A percentile compares a stretch with the other conserved stretches of the same genome.
Conservation (phyloP, 2,329 filamentous ascomycete genomes). For the Phoma sp. region DNA sequence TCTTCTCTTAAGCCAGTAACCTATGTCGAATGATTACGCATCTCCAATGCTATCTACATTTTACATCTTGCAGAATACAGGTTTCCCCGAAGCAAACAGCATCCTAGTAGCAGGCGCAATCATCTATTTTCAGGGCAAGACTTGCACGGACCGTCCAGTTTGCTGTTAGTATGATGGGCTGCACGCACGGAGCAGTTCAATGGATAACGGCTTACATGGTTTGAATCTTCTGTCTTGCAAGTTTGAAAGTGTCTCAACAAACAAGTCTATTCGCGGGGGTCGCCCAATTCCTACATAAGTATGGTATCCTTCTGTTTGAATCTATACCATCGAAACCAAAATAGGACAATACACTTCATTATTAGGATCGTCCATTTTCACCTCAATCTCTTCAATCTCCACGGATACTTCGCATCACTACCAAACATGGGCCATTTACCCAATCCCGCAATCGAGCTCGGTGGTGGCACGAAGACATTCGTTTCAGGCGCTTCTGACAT, state of each 20-base stretch:
- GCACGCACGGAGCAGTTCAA: not conserved
- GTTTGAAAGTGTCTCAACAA: not conserved
- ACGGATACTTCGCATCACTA: not conserved
- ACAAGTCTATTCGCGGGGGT: not conserved
- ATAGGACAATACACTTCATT: not conserved
- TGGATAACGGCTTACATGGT: not conserved
- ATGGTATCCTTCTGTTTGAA: not conserved
- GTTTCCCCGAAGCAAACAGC: no score
- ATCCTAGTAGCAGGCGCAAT: not conserved
- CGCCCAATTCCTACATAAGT: not conserved
- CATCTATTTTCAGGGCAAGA: not conserved
- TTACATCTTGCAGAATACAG: no score
- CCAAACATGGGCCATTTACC: not conserved
- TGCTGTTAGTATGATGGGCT: not conserved
- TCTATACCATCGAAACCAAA: not conserved
- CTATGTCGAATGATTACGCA: no score
- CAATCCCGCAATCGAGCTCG: not conserved
- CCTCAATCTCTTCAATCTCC: not conserved
- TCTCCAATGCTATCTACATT: no score
- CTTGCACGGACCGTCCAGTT: not conserved
- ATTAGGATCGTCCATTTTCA: not conserved
- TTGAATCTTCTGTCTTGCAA: not conserved
- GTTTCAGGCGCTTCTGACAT: not conserved
- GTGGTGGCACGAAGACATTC: not conserved
- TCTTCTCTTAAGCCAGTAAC: no score